Evolutionary conservation across 2,329 filamentous ascomycete species (phyloP), one percentile per base, ranked within the genome.

Genomic region (Dactylellina leptospora): DNA sequence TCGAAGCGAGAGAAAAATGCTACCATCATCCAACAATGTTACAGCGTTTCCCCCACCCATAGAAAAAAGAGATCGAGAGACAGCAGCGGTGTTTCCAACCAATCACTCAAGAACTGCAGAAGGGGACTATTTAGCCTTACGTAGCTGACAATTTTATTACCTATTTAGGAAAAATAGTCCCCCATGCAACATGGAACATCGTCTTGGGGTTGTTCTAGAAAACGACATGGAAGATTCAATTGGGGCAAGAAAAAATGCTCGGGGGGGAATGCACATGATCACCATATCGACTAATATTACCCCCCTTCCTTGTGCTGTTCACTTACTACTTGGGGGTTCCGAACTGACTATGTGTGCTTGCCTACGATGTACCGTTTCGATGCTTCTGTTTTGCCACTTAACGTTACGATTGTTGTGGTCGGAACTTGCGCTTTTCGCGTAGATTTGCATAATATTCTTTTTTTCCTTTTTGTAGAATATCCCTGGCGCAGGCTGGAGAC

Each of bases 151-250:
- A 22, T 48, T 40, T 38, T 28, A 11, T n/a, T 58, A 36, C 51
- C 51, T 42, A n/a, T 50, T 66, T 66, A 44, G 61, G 61, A 58
- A 66, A 66, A 66, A 28, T 20, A 51, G 51, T 66, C 61, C 51
- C 11, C 40, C 20, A 38, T 25, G 51, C 8, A 16, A 22, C 11
- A 50, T 47, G 20, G 16, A 50, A 27, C 11, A 30, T 23, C 23
- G 3, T 54, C 40, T 42, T 42, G 16, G 23, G 30, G 51, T 55
- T 55, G 4, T 55, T 55, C 51, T 42, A 42, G 51, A 55, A 55
- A 27, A 20, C 22, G 4, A 47, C 20, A 42, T 42, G 38, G 8
- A n/a, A n/a, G n/a, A n/a, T n/a, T n/a, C n/a, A n/a, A n/a, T n/a
- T n/a, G n/a, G n/a, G n/a, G n/a, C n/a, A n/a, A n/a, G n/a, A n/a